Percentiles rank a stretch among this genome's conserved stretches.
Evolutionary conservation across 768 basidiomycete genomes (phyloP).

Genomic region (Boletus vermiculosoides): DNA sequence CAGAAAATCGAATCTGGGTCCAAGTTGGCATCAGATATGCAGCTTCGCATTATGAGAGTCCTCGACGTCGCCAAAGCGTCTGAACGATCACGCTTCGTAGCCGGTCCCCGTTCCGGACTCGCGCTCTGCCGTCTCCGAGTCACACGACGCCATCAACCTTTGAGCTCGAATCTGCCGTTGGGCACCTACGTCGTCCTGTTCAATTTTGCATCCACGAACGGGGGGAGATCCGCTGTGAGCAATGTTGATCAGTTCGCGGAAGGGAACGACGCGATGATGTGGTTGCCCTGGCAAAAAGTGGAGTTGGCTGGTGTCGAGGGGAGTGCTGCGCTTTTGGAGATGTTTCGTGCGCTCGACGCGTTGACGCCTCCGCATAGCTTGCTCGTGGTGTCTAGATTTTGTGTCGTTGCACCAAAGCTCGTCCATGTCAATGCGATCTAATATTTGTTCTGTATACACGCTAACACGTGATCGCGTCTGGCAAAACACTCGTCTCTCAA

Average conservation of each 20-base stretch:
- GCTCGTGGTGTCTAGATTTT: conserved; percentile 31
- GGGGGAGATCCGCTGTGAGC: conserved; percentile 29
- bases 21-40: conserved; percentile 39
- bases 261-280: conserved; percentile 43
- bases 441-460: neutral
- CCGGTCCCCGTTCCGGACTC: conserved; percentile 35
- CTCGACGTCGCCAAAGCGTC: conserved; percentile 35
- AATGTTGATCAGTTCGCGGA: conserved; percentile 39
- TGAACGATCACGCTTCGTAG: conserved; percentile 28
- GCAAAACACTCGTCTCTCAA: neutral
- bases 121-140: conserved; percentile 47
- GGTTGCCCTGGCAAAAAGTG: conserved; percentile 52
- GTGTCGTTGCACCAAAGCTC: conserved; percentile 11
- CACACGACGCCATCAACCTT: conserved; percentile 17
- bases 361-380: conserved; percentile 31
- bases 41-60: conserved; percentile 43
- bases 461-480: conserved; percentile 20
- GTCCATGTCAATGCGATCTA: conserved; percentile 2
- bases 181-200: conserved; percentile 38
- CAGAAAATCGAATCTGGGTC: conserved; percentile 32
- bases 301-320: conserved; percentile 20
- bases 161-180: conserved; percentile 17
- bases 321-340: conserved; percentile 14
- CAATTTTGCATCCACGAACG: conserved; percentile 33
- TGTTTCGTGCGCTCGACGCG: conserved; percentile 24